phyloP scores from a whole-genome alignment of 2,329 filamentous ascomycete species.

The Fusarium sp. region DNA sequence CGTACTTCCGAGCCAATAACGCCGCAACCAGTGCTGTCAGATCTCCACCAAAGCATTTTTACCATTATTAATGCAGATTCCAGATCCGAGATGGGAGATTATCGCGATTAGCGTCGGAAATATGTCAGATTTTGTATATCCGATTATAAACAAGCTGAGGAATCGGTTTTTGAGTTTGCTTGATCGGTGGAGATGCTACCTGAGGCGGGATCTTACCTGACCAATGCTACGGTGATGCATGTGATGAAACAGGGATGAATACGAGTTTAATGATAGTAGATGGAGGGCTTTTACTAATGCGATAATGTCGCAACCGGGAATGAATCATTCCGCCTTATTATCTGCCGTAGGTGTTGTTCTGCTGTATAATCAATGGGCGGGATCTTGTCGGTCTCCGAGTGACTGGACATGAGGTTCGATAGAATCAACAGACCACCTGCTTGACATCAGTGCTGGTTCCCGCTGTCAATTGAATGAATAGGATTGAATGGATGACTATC shows the following conservation, averaged over 20 bases:
- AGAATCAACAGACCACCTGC: accelerated
- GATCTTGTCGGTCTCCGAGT: neutral
- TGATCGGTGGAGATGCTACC: neutral
- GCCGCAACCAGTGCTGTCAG: neutral
- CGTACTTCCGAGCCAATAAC: slow-evolving; percentile 17
- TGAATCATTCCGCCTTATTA: neutral
- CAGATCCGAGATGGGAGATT: slow-evolving; percentile 6
- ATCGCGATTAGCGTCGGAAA: neutral
- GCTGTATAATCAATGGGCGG: accelerated
- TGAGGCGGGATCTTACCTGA: neutral
- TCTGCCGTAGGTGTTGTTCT: accelerated
- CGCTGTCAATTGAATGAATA: accelerated
- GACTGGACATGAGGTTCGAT: accelerated
- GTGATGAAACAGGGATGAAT: neutral
- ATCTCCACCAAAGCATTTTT: neutral
- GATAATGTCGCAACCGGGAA: neutral
- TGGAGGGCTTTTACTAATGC: neutral
- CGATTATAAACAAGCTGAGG: neutral
- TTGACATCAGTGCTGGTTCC: accelerated
- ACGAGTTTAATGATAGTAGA: neutral
- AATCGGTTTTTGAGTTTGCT: neutral
- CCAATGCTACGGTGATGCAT: neutral
- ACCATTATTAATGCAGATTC: slow-evolving; percentile 3
- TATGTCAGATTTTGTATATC: slow-evolving; percentile 1
- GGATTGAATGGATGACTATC: accelerated